These are phyloP conservation scores for Babesia divergens DNA, from an alignment of 169 alveolate species.

Conservation along the genomic window DNA sequence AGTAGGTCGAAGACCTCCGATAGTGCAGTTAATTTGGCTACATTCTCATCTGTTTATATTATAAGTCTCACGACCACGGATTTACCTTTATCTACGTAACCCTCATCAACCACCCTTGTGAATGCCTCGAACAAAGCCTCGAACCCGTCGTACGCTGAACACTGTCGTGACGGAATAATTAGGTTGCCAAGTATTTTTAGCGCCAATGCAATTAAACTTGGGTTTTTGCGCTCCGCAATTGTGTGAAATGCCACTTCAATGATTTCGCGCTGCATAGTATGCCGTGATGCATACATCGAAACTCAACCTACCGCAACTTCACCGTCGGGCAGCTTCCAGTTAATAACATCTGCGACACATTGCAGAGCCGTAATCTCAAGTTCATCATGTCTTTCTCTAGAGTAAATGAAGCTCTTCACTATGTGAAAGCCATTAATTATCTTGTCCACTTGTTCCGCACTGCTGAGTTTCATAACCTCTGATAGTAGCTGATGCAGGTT, in stretches of 20 bases:
- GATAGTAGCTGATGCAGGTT: not conserved
- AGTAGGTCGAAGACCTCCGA: conserved; percentile 20
- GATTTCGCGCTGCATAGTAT: conserved; percentile 12
- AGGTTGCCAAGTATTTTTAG: not conserved
- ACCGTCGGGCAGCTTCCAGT: conserved; percentile 7
- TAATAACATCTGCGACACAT: not conserved
- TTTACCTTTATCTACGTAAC: not conserved
- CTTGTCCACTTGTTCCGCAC: not conserved
- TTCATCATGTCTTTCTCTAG: not conserved
- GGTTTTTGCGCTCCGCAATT: not conserved
- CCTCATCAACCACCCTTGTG: not conserved
- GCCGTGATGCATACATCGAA: not conserved
- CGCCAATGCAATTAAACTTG: not conserved
- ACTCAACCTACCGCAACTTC: not conserved
- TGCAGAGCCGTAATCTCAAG: not conserved
- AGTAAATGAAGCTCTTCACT: not conserved
- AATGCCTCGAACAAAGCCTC: conserved; percentile 4
- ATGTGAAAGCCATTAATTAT: not conserved
- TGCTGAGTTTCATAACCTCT: not conserved
- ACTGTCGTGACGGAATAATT: not conserved
- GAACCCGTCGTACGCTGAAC: not conserved
- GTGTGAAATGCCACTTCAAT: conserved; percentile 1
- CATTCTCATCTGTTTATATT: conserved; percentile 3
- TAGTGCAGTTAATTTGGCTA: not conserved
- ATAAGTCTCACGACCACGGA: not conserved